Evolutionary conservation across 495 filamentous ascomycete species (phyloP).

Genomic region (Penicillium desertorum): DNA sequence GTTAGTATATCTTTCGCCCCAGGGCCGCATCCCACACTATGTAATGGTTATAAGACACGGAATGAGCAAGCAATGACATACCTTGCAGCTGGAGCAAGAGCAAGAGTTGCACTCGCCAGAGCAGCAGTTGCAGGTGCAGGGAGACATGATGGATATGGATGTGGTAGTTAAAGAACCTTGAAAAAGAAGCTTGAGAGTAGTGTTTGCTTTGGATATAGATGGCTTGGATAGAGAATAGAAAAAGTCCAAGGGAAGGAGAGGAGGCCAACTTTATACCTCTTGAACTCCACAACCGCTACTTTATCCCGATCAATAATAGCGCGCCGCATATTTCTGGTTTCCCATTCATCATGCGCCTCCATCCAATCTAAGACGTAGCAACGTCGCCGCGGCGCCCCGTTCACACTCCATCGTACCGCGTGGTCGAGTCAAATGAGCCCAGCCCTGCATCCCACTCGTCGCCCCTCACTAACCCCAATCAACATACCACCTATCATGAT

Average conservation of each 20-base stretch:
- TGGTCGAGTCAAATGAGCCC: slow-evolving; percentile 31
- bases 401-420: slow-evolving; percentile 19
- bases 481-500: background rate
- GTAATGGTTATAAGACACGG: background rate
- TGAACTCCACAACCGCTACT: background rate
- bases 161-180: slow-evolving; percentile 22
- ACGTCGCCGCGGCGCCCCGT: slow-evolving; percentile 15
- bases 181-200: slow-evolving; percentile 8
- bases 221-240: slow-evolving; percentile 6
- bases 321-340: background rate
- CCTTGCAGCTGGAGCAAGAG: slow-evolving; percentile 42
- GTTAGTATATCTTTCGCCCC: slow-evolving; percentile 19
- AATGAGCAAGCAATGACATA: slow-evolving; percentile 20
- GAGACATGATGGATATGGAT: slow-evolving; percentile 39
- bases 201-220: slow-evolving; percentile 10
- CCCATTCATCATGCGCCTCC: slow-evolving; percentile 1
- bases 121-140: slow-evolving; percentile 50
- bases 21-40: background rate
- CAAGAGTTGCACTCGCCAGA: slow-evolving; percentile 44
- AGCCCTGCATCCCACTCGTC: slow-evolving; percentile 10
- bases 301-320: slow-evolving; percentile 2
- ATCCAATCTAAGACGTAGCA: background rate
- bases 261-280: slow-evolving; percentile 24
- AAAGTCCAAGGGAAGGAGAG: slow-evolving; percentile 12
- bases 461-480: slow-evolving; percentile 15